phyloP scores from a whole-genome alignment of 306 rosid species.

The Astragalus membranaceus region DNA sequence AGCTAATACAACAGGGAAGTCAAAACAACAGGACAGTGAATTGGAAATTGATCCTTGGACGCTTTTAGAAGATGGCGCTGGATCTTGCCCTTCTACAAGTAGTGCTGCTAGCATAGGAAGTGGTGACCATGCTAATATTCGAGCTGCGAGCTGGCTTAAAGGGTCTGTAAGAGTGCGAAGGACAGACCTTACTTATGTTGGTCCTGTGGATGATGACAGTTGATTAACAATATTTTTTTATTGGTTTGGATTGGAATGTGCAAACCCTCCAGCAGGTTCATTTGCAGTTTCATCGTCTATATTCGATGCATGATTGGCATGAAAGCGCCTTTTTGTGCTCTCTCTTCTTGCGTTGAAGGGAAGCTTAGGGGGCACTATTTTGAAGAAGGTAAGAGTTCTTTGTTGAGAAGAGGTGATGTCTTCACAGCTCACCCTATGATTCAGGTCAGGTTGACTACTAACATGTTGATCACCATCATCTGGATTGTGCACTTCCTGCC shows the following conservation, averaged over 20 bases:
- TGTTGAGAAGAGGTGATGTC: conserved; percentile 12
- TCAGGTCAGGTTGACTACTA: conserved; percentile 45
- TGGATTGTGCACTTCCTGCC: conserved; percentile 27
- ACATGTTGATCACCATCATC: conserved; percentile 43
- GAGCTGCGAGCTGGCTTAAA: conserved; percentile 82
- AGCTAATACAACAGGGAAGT: conserved; percentile 52
- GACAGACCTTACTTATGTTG: conserved; percentile 85
- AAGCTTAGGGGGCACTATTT: conserved; percentile 30
- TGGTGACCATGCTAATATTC: conserved; percentile 67
- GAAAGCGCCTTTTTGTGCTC: conserved; percentile 30
- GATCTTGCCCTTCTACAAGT: conserved; percentile 61
- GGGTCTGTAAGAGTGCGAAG: conserved; percentile 90
- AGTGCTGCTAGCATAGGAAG: conserved; percentile 52
- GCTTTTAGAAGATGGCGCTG: conserved; percentile 92
- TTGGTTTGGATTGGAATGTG: conserved; percentile 32
- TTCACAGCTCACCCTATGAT: conserved; percentile 21
- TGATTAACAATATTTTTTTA: conserved; percentile 45
- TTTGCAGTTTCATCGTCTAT: not conserved
- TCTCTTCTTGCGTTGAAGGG: conserved; percentile 22
- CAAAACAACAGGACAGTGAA: conserved; percentile 56
- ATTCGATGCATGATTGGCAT: conserved; percentile 33
- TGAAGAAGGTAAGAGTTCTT: conserved; percentile 22
- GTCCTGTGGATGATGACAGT: conserved; percentile 82
- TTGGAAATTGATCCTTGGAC: conserved; percentile 88
- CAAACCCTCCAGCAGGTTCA: conserved; percentile 41